These are phyloP conservation scores for Tetrapisispora nanseiensis DNA, from an alignment of 805 yeast species.

Conservation along the genomic window DNA sequence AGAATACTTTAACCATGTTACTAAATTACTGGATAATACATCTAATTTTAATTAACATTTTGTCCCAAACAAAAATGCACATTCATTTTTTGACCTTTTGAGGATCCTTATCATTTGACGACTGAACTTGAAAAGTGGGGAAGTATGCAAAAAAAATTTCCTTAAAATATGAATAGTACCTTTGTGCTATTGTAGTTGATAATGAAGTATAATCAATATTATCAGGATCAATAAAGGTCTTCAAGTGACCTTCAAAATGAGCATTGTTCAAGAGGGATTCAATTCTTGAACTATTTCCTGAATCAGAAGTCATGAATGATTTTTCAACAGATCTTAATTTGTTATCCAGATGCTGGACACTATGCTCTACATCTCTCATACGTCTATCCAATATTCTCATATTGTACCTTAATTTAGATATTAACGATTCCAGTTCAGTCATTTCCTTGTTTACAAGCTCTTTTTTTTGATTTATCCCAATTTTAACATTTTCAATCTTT, in stretches of 20 bases:
- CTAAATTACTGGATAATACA: no score
- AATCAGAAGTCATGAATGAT: conserved; percentile 1
- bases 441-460: conserved; percentile 33
- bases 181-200: background rate
- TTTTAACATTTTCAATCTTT: conserved; percentile 14
- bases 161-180: background rate
- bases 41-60: no score
- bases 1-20: no score
- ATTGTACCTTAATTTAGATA: conserved; percentile 58
- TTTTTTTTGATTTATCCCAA: conserved; percentile 19
- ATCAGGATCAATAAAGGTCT: background rate
- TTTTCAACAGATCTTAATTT: conserved; percentile 17
- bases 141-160: background rate
- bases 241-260: conserved; percentile 2
- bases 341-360: conserved; percentile 36
- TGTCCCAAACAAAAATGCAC: no score
- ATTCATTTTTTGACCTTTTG: background rate
- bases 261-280: background rate
- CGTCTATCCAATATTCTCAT: conserved; percentile 47
- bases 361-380: conserved; percentile 58
- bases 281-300: background rate
- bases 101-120: background rate
- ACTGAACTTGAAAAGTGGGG: background rate
- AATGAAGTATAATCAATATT: background rate
- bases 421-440: conserved; percentile 43